Evolutionary conservation across 163 green algal genomes (phyloP).

Genomic region (Scenedesmus sp.): DNA sequence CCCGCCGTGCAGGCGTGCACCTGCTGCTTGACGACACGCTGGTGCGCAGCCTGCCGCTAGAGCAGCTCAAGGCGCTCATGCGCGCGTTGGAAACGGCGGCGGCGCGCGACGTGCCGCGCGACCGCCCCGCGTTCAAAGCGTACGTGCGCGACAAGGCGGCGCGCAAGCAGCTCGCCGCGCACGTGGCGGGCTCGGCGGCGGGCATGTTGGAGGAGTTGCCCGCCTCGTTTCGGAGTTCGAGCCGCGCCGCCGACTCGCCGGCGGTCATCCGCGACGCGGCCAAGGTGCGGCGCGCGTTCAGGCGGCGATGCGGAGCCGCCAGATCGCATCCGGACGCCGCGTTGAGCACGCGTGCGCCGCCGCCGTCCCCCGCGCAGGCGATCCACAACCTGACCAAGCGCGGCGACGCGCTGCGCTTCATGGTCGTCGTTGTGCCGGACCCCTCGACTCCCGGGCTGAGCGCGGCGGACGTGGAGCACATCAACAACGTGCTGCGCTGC

Average conservation of each 20-base stretch:
- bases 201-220: slow-evolving; percentile 9
- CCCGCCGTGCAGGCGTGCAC: slow-evolving; percentile 17
- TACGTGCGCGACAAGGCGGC: neutral
- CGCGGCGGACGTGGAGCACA: neutral
- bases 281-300: neutral
- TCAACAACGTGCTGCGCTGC: neutral
- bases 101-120: neutral
- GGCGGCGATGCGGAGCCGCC: neutral
- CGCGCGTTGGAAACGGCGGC: neutral
- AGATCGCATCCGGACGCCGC: neutral
- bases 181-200: neutral
- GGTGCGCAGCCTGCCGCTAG: neutral
- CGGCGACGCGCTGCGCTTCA: slow-evolving; percentile 12
- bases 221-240: neutral
- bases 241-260: neutral
- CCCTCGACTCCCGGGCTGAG: neutral
- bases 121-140: neutral
- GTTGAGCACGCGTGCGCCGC: neutral
- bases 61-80: neutral
- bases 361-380: neutral
- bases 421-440: slow-evolving; percentile 20
- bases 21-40: neutral
- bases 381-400: neutral
- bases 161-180: neutral
- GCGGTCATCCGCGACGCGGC: neutral